Conservation (phyloP, 2,329 filamentous ascomycete genomes). For the Davidsoniella neocaledoniae region DNA sequence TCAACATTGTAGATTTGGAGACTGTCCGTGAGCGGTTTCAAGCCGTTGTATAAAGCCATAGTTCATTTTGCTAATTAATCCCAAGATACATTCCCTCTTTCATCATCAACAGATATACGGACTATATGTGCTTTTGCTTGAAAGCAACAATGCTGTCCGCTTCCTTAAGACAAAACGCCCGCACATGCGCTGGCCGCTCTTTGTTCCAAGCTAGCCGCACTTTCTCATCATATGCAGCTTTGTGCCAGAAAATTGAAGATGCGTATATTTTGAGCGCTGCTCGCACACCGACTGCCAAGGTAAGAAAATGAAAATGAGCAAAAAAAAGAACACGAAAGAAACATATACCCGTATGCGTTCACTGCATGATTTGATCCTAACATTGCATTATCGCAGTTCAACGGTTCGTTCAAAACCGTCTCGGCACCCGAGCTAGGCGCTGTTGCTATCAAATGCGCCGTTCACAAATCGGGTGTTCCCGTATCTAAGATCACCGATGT, state of each 20-base stretch:
- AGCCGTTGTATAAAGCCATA: too few species aligned
- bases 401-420: constrained; percentile 72
- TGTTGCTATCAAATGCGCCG: constrained; percentile 76
- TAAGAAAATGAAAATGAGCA: constrained; percentile 21
- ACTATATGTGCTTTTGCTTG: too few species aligned
- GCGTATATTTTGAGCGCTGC: constrained; percentile 87
- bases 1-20: too few species aligned
- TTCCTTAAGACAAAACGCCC: background rate
- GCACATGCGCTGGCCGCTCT: too few species aligned
- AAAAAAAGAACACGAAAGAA: too few species aligned
- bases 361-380: background rate
- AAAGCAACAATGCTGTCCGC: background rate
- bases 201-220: constrained; percentile 3
- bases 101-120: too few species aligned
- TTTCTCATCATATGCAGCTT: constrained; percentile 29
- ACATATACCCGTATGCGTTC: background rate
- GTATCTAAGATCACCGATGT: constrained; percentile 71
- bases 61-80: too few species aligned
- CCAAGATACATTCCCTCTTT: too few species aligned
- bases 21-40: background rate
- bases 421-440: constrained; percentile 79
- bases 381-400: constrained; percentile 46
- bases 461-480: constrained; percentile 74
- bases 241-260: constrained; percentile 58
- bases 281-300: constrained; percentile 79